Conservation (phyloP, 345 rosid genomes). For the Acer negundo region DNA sequence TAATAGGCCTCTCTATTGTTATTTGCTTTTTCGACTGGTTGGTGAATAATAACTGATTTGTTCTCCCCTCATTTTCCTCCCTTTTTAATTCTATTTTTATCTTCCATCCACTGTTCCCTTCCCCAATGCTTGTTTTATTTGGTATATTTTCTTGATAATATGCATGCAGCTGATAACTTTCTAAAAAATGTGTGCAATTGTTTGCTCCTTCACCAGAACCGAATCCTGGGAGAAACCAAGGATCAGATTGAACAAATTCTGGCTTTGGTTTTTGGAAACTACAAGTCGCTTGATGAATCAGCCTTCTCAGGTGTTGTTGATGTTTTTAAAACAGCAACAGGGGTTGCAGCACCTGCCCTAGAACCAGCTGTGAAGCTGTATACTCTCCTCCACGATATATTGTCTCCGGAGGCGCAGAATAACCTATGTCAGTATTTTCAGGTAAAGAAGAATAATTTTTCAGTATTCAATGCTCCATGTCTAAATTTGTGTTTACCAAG, state of each 20-base stretch:
- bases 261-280: conserved; percentile 82
- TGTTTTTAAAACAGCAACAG: conserved; percentile 77
- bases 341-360: conserved; percentile 81
- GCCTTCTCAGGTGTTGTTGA: conserved; percentile 70
- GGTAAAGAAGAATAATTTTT: conserved; percentile 42
- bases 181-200: conserved; percentile 7
- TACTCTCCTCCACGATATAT: conserved; percentile 85
- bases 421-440: conserved; percentile 86
- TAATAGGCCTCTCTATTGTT: not conserved
- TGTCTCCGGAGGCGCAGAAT: conserved; percentile 93
- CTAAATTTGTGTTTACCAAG: conserved; percentile 6
- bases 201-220: conserved; percentile 61
- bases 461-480: not conserved
- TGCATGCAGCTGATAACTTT: conserved; percentile 10
- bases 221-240: conserved; percentile 84
- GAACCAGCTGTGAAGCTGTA: conserved; percentile 91
- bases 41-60: not conserved
- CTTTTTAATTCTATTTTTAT: not conserved
- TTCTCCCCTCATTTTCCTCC: not conserved
- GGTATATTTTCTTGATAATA: conserved; percentile 7
- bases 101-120: not conserved
- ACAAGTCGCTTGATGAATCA: conserved; percentile 93
- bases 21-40: not conserved
- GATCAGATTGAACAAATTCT: conserved; percentile 98
- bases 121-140: not conserved